Evolutionary conservation across 371 early-diverging fungal species (phyloP).

Genomic region (Mucor indicus): DNA sequence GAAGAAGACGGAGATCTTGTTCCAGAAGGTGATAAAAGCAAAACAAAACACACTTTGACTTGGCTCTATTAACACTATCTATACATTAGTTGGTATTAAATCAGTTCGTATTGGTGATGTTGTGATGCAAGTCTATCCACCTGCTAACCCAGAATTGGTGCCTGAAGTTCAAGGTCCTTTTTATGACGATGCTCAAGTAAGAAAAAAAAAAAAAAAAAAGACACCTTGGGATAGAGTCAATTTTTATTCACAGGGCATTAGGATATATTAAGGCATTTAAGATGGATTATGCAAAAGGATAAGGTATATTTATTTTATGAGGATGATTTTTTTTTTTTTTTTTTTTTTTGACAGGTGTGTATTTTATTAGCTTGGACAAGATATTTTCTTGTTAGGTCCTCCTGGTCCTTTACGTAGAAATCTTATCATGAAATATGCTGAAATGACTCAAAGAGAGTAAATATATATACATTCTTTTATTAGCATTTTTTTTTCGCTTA

Average conservation of each 20-base stretch:
- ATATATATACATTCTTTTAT: not conserved
- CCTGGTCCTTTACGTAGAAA: slow-evolving; percentile 73
- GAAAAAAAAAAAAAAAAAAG: too few species aligned
- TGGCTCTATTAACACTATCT: not conserved
- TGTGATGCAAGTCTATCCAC: slow-evolving; percentile 51
- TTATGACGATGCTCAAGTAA: slow-evolving; percentile 68
- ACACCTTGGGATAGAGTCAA: too few species aligned
- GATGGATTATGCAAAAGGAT: slow-evolving; percentile 74
- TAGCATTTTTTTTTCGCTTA: not conserved
- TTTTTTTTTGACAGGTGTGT: not conserved
- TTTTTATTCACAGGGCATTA: too few species aligned
- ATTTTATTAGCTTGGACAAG: slow-evolving; percentile 65
- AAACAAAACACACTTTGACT: not conserved
- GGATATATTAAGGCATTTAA: slow-evolving; percentile 70
- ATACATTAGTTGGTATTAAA: slow-evolving; percentile 29
- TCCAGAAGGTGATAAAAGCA: slow-evolving; percentile 29
- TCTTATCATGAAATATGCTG: slow-evolving; percentile 72
- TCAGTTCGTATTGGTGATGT: slow-evolving; percentile 66
- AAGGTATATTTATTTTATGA: slow-evolving; percentile 35
- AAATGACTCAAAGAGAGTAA: slow-evolving; percentile 60
- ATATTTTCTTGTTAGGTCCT: slow-evolving; percentile 82
- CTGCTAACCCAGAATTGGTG: slow-evolving; percentile 62
- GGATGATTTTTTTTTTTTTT: too few species aligned
- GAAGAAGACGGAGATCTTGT: slow-evolving; percentile 44
- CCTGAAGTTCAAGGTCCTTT: slow-evolving; percentile 61